Evolutionary conservation across 192 early-diverging fungal genomes (phyloP).

Genomic region (Geosiphon pyriformis): DNA sequence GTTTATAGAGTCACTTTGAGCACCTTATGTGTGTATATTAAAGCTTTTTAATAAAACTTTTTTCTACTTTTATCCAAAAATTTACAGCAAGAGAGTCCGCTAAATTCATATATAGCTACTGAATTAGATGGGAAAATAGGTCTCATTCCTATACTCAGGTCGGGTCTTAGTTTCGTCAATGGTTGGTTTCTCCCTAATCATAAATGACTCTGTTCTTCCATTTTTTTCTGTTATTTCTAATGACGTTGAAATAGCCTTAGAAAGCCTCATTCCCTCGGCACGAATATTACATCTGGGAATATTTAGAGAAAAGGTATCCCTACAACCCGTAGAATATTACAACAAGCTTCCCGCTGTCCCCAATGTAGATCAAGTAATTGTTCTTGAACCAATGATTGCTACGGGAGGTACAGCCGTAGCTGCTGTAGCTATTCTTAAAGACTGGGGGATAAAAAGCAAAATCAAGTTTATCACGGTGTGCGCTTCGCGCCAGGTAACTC

Average conservation of each 20-base stretch:
- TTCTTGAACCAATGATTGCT: slow-evolving; percentile 81
- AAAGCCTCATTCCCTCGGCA: slow-evolving; percentile 64
- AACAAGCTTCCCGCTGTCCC: slow-evolving; percentile 77
- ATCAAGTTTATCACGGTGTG: slow-evolving; percentile 69
- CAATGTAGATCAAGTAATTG: slow-evolving; percentile 60
- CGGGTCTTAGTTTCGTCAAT: slow-evolving; percentile 54
- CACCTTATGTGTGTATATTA: too few species aligned
- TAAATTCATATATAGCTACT: slow-evolving; percentile 38
- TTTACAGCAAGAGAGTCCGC: slow-evolving; percentile 40
- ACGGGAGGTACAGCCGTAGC: slow-evolving; percentile 77
- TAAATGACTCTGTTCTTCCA: background rate
- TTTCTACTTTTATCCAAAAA: slow-evolving; percentile 4
- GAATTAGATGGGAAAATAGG: slow-evolving; percentile 40
- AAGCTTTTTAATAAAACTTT: background rate
- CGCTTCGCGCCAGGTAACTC: slow-evolving; percentile 46
- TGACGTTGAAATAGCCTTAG: slow-evolving; percentile 40
- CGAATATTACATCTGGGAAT: slow-evolving; percentile 73
- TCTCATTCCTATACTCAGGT: slow-evolving; percentile 61
- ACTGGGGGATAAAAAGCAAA: slow-evolving; percentile 62
- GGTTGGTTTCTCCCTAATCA: slow-evolving; percentile 28
- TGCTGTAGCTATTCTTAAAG: slow-evolving; percentile 67
- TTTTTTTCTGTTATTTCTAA: too few species aligned
- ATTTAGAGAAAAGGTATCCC: slow-evolving; percentile 74
- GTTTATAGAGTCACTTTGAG: too few species aligned
- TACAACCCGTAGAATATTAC: slow-evolving; percentile 90